Percentiles rank a stretch among this genome's conserved stretches.
Evolutionary conservation across 441 rosid species (phyloP).

Genomic region (Pelargonium myrrhifolium): DNA sequence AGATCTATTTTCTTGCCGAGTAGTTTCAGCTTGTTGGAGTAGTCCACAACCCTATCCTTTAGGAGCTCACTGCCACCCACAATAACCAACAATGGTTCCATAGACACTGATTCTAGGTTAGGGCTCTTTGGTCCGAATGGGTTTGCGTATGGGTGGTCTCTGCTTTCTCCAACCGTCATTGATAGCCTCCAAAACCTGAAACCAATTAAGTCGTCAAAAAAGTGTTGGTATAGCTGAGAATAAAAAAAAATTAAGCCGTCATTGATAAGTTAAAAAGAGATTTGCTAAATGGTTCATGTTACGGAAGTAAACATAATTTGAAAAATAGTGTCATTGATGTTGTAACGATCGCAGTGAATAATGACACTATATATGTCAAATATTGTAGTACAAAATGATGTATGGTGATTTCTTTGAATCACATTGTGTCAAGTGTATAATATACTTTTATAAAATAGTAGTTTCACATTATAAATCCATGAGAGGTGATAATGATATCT

Average conservation of each 20-base stretch:
- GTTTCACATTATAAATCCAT: too few species aligned
- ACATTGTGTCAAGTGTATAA: too few species aligned
- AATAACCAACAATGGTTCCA: constrained; percentile 59
- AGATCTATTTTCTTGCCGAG: constrained; percentile 51
- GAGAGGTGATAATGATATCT: too few species aligned
- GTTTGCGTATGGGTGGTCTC: constrained; percentile 71
- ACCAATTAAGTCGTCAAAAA: background rate
- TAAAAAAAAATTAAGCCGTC: background rate
- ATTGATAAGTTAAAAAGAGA: too few species aligned
- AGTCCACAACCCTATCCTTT: constrained; percentile 61
- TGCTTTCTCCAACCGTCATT: constrained; percentile 55
- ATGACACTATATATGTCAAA: too few species aligned
- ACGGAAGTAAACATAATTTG: too few species aligned
- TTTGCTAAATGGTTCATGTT: background rate
- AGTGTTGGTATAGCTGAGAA: background rate
- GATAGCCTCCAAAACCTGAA: constrained; percentile 89
- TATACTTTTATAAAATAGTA: too few species aligned
- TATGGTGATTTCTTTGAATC: too few species aligned
- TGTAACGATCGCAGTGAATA: too few species aligned
- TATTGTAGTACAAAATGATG: too few species aligned
- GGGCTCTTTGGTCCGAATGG: constrained; percentile 71
- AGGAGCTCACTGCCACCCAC: constrained; percentile 56
- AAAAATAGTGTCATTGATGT: too few species aligned
- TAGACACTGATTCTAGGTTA: constrained; percentile 30
- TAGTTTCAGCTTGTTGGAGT: constrained; percentile 42